Conservation (phyloP, 106 monocot species). For the Agapanthus africanus region DNA sequence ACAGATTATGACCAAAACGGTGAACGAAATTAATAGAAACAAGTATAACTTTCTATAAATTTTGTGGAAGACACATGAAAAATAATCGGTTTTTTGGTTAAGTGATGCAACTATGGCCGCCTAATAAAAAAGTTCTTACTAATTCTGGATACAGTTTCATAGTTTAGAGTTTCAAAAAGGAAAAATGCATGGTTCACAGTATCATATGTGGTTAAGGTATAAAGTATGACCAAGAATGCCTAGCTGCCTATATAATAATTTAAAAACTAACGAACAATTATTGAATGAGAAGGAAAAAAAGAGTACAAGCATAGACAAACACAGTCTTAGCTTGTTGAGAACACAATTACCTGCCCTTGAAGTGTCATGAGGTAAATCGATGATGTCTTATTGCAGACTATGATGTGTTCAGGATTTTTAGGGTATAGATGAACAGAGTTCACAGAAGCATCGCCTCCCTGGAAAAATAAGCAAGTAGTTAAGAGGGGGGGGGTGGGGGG, state of each 20-base stretch:
- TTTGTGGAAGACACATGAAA: no score
- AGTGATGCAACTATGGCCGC: no score
- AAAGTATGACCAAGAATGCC: neutral
- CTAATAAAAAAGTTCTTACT: no score
- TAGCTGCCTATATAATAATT: neutral
- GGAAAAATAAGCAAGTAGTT: neutral
- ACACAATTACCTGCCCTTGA: slow-evolving; percentile 87
- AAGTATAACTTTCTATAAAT: no score
- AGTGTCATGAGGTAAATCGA: slow-evolving; percentile 97
- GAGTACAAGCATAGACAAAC: neutral
- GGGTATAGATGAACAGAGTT: slow-evolving; percentile 87
- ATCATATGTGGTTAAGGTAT: neutral
- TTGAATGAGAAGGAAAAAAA: neutral
- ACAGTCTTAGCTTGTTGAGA: neutral
- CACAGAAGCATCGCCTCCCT: slow-evolving; percentile 97
- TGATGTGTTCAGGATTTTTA: slow-evolving; percentile 81
- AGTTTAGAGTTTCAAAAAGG: no score
- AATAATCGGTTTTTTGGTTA: no score
- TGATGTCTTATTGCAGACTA: slow-evolving; percentile 96
- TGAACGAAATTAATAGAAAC: no score
- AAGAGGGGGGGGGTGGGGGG: neutral
- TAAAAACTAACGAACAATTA: neutral
- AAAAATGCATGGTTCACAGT: no score
- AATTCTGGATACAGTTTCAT: no score
- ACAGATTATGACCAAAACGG: no score